Base-by-base conservation (phyloP, 2,329 filamentous ascomycete genomes). In the Trichoderma koningii region DNA sequence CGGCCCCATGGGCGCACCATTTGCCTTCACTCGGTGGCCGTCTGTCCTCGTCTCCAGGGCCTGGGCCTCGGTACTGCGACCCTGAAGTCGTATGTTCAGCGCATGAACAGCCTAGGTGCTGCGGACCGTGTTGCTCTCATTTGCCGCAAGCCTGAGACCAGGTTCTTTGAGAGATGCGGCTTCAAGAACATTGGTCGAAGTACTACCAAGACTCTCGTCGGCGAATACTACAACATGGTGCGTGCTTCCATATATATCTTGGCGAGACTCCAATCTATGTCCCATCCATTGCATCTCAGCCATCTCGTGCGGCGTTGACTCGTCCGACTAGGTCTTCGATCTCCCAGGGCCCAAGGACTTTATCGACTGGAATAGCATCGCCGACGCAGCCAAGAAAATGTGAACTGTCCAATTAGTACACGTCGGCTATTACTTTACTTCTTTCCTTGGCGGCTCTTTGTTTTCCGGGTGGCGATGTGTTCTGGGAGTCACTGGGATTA, bases 161-260 rank as follows among this genome's bases (percentile, higher is more conserved):
- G 80, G 1, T 97, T 90, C 75, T 97, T 96, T 74, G 84, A 89
- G 74, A 83, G 83, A n/a, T 83, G 92, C 69, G 87, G 92, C 0
- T 97, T 95, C 74, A 80, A 80, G 69, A 85, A 89, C 70, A 76
- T 82, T 34, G 92, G 93, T 0, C 79, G 82, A 56, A 95, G 92
- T 75, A 79, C 85, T 66, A 89, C 86, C 57, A 81, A 85, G 65
- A 93, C 92, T 77, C 90, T 88, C 21, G 92, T 92, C 44, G 91
- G 92, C 38, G 88, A 87, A 19, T 97, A 93, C 92, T 83, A 86
- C 70, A 88, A 95, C 74, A 87, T 97, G 91, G 90, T 93, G 75
- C 75, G 82, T 66, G 42, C 38, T n/a, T 21, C 7, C 9, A 10
- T 17, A 38, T 15, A 44, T 10, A 21, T 41, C 1, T 23, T 23